These are phyloP conservation scores for Sistotremastrum suecicum DNA, from an alignment of 768 basidiomycete genomes.

Conservation along the genomic window DNA sequence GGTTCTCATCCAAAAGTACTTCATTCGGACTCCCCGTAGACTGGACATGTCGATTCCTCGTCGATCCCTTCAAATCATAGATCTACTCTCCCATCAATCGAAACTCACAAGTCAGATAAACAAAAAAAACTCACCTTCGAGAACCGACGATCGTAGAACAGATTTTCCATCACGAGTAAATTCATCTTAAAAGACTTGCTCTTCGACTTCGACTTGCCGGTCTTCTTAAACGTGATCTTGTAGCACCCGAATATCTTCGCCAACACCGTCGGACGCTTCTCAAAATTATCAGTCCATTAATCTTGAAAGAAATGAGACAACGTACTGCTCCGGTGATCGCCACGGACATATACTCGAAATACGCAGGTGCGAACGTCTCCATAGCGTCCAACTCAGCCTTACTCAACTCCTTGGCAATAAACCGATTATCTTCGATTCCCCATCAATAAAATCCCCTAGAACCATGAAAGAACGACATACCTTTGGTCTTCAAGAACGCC, in stretches of 20 bases:
- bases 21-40: constrained; percentile 85
- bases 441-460: background rate
- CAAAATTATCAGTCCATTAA: no score
- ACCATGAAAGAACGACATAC: constrained; percentile 24
- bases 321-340: constrained; percentile 73
- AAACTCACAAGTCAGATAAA: background rate
- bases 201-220: constrained; percentile 56
- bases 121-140: constrained; percentile 43
- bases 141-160: constrained; percentile 87
- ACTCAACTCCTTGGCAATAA: constrained; percentile 95
- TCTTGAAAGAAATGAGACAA: constrained; percentile 6
- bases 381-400: constrained; percentile 84
- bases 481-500: constrained; percentile 90
- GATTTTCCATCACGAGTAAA: constrained; percentile 93
- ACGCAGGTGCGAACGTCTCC: constrained; percentile 93
- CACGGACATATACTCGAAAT: constrained; percentile 98
- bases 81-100: constrained; percentile 36
- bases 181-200: constrained; percentile 86
- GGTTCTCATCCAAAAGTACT: constrained; percentile 91
- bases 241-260: constrained; percentile 97
- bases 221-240: constrained; percentile 81
- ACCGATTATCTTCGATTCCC: constrained; percentile 67
- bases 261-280: constrained; percentile 79
- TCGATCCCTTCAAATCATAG: constrained; percentile 95
- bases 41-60: constrained; percentile 83